Evolutionary conservation across 495 filamentous ascomycete genomes (phyloP).

Genomic region (Astrocystis sublimbata): DNA sequence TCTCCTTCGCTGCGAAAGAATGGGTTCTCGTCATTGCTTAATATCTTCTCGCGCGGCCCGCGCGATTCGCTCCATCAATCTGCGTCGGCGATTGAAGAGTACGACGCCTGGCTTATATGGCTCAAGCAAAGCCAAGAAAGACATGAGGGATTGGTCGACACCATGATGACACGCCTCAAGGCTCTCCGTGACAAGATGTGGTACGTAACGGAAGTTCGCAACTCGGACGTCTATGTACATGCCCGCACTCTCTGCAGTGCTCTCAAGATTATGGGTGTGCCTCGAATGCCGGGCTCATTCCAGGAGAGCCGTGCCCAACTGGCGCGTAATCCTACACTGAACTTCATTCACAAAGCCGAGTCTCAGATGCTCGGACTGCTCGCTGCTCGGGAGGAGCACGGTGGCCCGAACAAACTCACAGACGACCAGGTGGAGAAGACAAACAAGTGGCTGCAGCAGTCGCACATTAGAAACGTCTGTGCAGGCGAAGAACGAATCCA

Average conservation of each 20-base stretch:
- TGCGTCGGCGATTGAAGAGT: slow-evolving; percentile 67
- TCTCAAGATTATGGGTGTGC: slow-evolving; percentile 85
- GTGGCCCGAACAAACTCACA: slow-evolving; percentile 90
- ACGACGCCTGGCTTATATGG: slow-evolving; percentile 76
- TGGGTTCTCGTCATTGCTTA: slow-evolving; percentile 66
- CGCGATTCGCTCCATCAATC: slow-evolving; percentile 67
- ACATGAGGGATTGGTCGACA: slow-evolving; percentile 63
- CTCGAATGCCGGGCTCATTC: slow-evolving; percentile 51
- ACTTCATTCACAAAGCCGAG: slow-evolving; percentile 79
- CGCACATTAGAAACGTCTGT: slow-evolving; percentile 89
- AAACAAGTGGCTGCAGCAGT: slow-evolving; percentile 77
- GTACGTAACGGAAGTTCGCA: slow-evolving; percentile 95
- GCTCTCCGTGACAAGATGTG: slow-evolving; percentile 93
- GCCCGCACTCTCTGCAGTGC: slow-evolving; percentile 84
- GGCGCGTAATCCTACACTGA: slow-evolving; percentile 60
- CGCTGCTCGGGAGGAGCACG: slow-evolving; percentile 78
- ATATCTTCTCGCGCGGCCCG: slow-evolving; percentile 68
- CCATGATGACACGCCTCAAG: slow-evolving; percentile 66
- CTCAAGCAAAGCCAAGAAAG: slow-evolving; percentile 71
- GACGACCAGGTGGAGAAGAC: slow-evolving; percentile 93
- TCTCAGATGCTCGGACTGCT: slow-evolving; percentile 85
- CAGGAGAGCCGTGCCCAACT: slow-evolving; percentile 57
- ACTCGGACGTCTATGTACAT: slow-evolving; percentile 87
- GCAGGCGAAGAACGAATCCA: slow-evolving; percentile 94
- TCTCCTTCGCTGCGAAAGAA: slow-evolving; percentile 63